Base-by-base conservation (phyloP, 306 rosid genomes). In the Medicago arabica region DNA sequence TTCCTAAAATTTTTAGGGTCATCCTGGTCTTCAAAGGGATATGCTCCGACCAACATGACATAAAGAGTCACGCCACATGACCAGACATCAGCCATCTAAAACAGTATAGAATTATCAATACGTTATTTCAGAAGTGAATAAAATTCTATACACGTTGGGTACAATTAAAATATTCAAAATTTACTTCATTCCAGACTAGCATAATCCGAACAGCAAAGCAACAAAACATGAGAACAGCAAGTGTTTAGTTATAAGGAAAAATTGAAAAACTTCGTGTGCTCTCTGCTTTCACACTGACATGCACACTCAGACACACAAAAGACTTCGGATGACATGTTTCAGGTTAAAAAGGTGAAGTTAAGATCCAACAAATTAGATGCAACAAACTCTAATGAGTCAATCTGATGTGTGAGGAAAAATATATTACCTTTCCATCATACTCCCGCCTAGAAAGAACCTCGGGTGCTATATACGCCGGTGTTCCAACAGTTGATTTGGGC, bases 51-150 rank as follows among this genome's bases (percentile, higher is more conserved):
- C 72, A 89, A 83, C 95, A 89, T 89, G 67, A 89, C 95, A 80
- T 89, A 89, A 19, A 89, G 95, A 75, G 95, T 89, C 86, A 89
- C 95, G 34, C 92, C 95, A 76, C 95, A 89, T 36, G 95, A 89
- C 95, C 95, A 89, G n/a, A 87, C 92, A 86, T 89, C 95, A 40
- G 95, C 95, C 85, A 87, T 75, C 95, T 63, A 71, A 59, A 75
- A 71, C 73, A 75, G 75, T 4, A 57, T 57, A 47, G 65, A 51
- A 62, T 60, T 23, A 70, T 78, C 62, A 77, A 15, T 19, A 51
- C 54, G 39, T 31, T 8, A 2, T 49, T 28, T 17, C 50, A 13
- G 12, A 51, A 61, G 66, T 38, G 41, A 74, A 53, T 50, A 23
- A 31, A 13, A 13, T 51, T 4, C 19, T 60, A 0, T 15, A 68